These are phyloP conservation scores for Serendipita sp. DNA, from an alignment of 768 basidiomycete species.

Conservation along the genomic window DNA sequence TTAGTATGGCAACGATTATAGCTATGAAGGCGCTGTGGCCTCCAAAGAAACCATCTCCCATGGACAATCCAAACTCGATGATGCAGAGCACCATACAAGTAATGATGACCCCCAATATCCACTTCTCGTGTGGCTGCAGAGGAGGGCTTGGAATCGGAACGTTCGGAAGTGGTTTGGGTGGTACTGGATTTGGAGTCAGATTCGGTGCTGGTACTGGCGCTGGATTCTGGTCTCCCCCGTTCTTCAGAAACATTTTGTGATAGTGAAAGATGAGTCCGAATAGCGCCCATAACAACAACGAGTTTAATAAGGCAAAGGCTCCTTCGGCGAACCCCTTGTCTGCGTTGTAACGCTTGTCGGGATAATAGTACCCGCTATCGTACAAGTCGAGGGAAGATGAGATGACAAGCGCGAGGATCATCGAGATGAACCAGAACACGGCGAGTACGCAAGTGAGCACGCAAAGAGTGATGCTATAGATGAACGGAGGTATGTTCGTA, in stretches of 20 bases:
- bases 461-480: not conserved
- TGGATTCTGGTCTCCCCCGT: no score
- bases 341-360: not conserved
- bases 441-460: not conserved
- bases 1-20: not conserved
- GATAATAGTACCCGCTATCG: not conserved
- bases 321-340: not conserved
- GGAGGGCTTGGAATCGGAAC: no score
- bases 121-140: not conserved
- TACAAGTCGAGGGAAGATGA: no score
- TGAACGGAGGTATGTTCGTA: not conserved
- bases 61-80: not conserved
- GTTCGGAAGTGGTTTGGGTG: no score
- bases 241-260: no score
- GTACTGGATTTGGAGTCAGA: no score
- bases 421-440: not conserved
- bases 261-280: not conserved
- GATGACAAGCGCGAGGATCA: not conserved
- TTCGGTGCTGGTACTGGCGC: no score
- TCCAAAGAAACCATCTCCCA: not conserved
- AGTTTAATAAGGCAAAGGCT: not conserved
- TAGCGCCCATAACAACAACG: not conserved
- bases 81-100: not conserved
- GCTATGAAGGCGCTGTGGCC: not conserved
- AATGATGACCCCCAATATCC: not conserved